Evolutionary conservation across 768 basidiomycete species (phyloP), one percentile per base, ranked within the genome.

Genomic region (Agaricus bisporus): DNA sequence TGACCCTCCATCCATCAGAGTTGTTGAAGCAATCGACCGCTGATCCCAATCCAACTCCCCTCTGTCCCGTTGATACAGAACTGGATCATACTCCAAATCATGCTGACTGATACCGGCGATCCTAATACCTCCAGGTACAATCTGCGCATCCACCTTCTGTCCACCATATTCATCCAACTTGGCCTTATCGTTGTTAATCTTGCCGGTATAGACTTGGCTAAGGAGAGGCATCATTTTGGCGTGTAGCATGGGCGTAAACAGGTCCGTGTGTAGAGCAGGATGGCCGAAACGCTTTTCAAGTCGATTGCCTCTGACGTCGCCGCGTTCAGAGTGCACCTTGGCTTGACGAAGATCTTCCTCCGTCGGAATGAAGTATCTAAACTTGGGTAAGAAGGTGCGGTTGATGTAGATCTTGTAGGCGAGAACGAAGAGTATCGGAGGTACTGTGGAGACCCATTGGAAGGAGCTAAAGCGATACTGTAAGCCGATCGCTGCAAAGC

Each of bases 221-320:
- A 93, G 73, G 20, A 93, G 71, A 6, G 79, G 85, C 80, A 89
- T 85, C 87, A 91, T 88, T 67, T 83, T 85, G 57, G 86, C 83
- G 60, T 91, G 91, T 48, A 93, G 66, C 88, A 91, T 88, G 0
- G 88, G 91, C 5, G 90, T 91, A 70, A 94, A 90, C 43, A 95
- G 76, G 49, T 95, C 91, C 11, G 80, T 70, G 59, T 93, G 83
- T 44, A 99, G 75, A 14, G 94, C 89, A 1, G 97, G 95, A 66
- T 99, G 97, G 1, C 95, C 90, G 70, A 98, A 99, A 26, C 95
- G 86, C 65, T 85, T 92, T 71, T 86, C 86, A 28, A 98, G 80
- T 32, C 88, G 80, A 63, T 87, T 78, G 51, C 85, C 77, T 36
- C 77, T 76, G 54, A 78, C 73, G 65, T 98, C 95, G 1, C 81